Evolutionary conservation across 192 early-diverging fungal species (phyloP), one percentile per base, ranked within the genome.

Genomic region (Linnemannia exigua): DNA sequence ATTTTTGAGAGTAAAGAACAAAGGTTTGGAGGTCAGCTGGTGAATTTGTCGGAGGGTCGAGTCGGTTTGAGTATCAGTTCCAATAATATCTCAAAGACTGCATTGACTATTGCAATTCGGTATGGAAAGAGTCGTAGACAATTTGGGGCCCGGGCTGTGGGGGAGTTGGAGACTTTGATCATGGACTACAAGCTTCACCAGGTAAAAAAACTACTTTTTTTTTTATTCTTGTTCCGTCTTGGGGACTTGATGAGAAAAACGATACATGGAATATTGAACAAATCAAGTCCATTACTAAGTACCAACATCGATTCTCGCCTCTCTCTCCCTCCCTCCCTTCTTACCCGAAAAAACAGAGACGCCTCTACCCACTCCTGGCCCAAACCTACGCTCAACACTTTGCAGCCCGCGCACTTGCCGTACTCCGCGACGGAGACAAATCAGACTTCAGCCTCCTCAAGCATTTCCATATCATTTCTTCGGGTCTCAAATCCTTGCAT

Each of bases 101-200:
- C 75, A 6, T 41, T 76, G 63, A 76, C 75, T 44, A 68, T 76
- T 47, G 75, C 75, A 19, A 50, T 76, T 25, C 63, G 75, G 11
- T 76, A 76, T 50, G 75, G 61, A 19, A 38, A 51, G 38, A 67
- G 63, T 7, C n/a, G 75, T 1, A 19, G 75, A 20, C 75, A 76
- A 44, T 76, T 76, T 50, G 75, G 75, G 3, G 75, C 75, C 0
- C 28, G 46, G 6, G 19, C 48, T 12, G 28, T 50, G 1, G 75
- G 75, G 1, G 63, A 68, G 28, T n/a, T 47, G 46, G 75, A 76
- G 33, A 76, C 75, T 9, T 25, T 67, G 15, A 76, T 76, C 25
- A 76, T 76, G 75, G 75, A 76, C 35, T 76, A 76, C 35, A 76
- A 68, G 14, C 46, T 76, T 22, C 75, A 76, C 17, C 75, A 74